Evolutionary conservation across 352 stramenopile genomes (phyloP).

Genomic region (Phytophthora megakarya): DNA sequence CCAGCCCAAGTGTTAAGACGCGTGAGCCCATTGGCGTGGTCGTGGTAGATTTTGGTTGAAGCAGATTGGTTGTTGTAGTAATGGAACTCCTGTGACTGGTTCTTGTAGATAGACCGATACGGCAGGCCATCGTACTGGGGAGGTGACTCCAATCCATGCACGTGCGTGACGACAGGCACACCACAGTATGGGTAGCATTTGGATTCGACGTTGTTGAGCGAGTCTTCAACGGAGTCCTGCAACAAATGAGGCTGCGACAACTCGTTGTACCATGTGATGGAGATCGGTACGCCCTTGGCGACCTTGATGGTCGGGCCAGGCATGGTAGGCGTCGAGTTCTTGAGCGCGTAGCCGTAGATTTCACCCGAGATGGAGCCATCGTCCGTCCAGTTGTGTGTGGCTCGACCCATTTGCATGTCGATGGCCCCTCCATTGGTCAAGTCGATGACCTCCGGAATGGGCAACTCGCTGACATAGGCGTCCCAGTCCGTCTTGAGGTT

Average conservation of each 20-base stretch:
- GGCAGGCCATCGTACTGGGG: conserved; percentile 54
- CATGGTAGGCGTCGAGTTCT: conserved; percentile 37
- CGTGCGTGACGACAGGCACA: conserved; percentile 55
- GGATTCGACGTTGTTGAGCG: conserved; percentile 42
- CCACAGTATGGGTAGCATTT: conserved; percentile 62
- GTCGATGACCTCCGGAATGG: conserved; percentile 54
- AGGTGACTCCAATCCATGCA: conserved; percentile 58
- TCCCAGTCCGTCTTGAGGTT: conserved; percentile 53
- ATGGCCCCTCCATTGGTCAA: conserved; percentile 39
- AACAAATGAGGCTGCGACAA: conserved; percentile 46
- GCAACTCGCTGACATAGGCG: conserved; percentile 41
- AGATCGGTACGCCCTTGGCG: conserved; percentile 37
- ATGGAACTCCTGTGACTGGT: conserved; percentile 48
- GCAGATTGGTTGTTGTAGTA: conserved; percentile 69
- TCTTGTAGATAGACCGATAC: conserved; percentile 55
- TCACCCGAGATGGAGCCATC: conserved; percentile 33
- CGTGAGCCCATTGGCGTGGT: conserved; percentile 58
- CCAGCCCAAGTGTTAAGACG: conserved; percentile 67
- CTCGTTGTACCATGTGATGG: conserved; percentile 52
- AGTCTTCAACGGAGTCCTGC: conserved; percentile 39
- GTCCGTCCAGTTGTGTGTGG: conserved; percentile 44
- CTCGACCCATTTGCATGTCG: conserved; percentile 50
- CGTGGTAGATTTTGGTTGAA: conserved; percentile 65
- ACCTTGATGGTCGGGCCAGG: conserved; percentile 49
- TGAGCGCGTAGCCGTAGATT: conserved; percentile 50